Base-by-base conservation (phyloP, 225 moss, liverwort and hornwort genomes). In the Bryum argenteum region DNA sequence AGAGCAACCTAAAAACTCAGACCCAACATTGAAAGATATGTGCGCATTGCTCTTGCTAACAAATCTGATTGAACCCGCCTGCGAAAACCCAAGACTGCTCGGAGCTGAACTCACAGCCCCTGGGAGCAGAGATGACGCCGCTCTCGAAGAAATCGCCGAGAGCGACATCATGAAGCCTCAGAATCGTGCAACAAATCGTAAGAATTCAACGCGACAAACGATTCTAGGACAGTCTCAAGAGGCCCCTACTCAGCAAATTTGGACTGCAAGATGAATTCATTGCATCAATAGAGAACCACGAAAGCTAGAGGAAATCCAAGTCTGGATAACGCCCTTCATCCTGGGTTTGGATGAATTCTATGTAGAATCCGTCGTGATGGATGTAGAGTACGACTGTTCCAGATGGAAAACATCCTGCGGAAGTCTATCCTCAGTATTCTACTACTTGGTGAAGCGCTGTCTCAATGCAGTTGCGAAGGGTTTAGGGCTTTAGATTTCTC, bases 241-340 rank as follows among this genome's bases (percentile, higher is more conserved):
- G 43, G 41, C 8, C 42, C 54, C 28, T 54, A 54, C 45, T 47
- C 26, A 55, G 41, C 19, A 73, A 65, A 57, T 59, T 19, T n/a
- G 20, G 43, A 10, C 65, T 45, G 18, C 17, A 68, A 58, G 50
- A 44, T 15, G 21, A 8, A 43, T 64, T 76, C 8, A 33, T 52
- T 67, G 58, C 38, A 60, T 24, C 14, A 17, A 66, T 11, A 21
- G 42, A 11, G 43, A 61, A 24, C 9, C 24, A 18, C 72, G 61
- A 24, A 5, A 13, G 53, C 52, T 58, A 41, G 59, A 67, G 54
- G 82, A 78, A 78, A 78, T 82, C 75, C 57, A 38, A 66, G 53
- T 79, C 58, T 79, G 79, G 79, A 82, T 82, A 79, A 82, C 79
- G 53, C 45, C 75, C 71, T 66, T 77, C 71, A 78, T 78, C 80